A percentile compares a stretch with the other conserved stretches of the same genome.
Evolutionary conservation across 306 rosid genomes (phyloP).

Genomic region (Geum urbanum): DNA sequence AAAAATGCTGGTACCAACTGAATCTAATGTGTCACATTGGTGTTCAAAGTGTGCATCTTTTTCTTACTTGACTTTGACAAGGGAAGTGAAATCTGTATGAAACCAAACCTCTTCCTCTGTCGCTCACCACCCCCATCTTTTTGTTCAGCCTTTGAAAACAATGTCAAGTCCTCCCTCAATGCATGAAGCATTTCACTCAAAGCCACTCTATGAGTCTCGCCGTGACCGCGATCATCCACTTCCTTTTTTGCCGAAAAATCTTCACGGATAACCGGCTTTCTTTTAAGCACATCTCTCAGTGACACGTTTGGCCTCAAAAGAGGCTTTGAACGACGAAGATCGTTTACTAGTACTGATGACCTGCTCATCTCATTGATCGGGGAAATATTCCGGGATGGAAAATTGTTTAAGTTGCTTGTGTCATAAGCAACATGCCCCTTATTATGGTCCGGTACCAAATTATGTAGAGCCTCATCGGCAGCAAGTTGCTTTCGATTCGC

Average conservation of each 20-base stretch:
- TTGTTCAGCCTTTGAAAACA: slow-evolving; percentile 46
- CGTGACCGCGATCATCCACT: slow-evolving; percentile 31
- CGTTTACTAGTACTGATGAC: slow-evolving; percentile 29
- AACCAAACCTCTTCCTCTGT: slow-evolving; percentile 81
- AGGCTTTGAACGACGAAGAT: slow-evolving; percentile 40
- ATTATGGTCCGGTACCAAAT: slow-evolving; percentile 57
- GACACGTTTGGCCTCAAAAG: slow-evolving; percentile 55
- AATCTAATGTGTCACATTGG: slow-evolving; percentile 15
- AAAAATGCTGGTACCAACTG: slow-evolving; percentile 1
- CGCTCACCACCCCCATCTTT: slow-evolving; percentile 43
- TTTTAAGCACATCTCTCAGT: slow-evolving; percentile 82
- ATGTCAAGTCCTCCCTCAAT: slow-evolving; percentile 56
- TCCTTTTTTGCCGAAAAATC: slow-evolving; percentile 41
- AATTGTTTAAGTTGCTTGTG: slow-evolving; percentile 34
- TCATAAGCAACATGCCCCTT: slow-evolving; percentile 36
- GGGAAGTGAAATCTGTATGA: slow-evolving; percentile 83
- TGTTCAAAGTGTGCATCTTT: slow-evolving; percentile 42
- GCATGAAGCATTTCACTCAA: slow-evolving; percentile 91
- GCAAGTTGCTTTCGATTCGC: slow-evolving; percentile 75
- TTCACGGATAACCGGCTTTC: slow-evolving; percentile 61
- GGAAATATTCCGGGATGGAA: slow-evolving; percentile 36
- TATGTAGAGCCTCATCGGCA: slow-evolving; percentile 62
- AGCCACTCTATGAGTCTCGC: slow-evolving; percentile 65
- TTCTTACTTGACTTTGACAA: slow-evolving; percentile 60
- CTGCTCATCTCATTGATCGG: slow-evolving; percentile 29